phyloP scores from a whole-genome alignment of 805 yeast species.

The Wickerhamiella shivajii region DNA sequence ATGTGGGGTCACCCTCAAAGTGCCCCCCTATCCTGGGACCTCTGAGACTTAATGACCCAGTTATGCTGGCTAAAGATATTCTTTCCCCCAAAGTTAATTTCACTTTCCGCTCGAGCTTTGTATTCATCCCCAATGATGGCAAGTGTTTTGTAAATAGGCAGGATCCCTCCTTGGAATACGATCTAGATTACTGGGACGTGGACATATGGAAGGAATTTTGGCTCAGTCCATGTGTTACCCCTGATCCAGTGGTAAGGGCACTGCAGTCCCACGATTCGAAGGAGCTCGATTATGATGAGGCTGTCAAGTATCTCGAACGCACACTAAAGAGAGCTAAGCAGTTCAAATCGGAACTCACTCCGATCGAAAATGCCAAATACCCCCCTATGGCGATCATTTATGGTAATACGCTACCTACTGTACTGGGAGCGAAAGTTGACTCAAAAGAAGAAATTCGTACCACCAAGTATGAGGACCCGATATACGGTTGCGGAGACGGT shows the following conservation, averaged over 20 bases:
- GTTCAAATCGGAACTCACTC: conserved; percentile 42
- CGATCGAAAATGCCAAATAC: conserved; percentile 33
- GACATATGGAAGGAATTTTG: conserved; percentile 66
- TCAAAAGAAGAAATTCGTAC: conserved; percentile 45
- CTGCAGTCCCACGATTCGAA: conserved; percentile 9
- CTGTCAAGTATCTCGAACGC: conserved; percentile 46
- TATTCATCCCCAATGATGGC: conserved; percentile 65
- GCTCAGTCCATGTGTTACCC: conserved; percentile 55
- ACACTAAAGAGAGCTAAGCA: conserved; percentile 45
- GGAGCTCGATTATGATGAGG: conserved; percentile 30
- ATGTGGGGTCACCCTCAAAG: conserved; percentile 72
- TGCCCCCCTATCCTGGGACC: conserved; percentile 85
- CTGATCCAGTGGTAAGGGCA: conserved; percentile 14
- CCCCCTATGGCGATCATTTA: conserved; percentile 79
- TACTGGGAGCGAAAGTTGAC: conserved; percentile 59
- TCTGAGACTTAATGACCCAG: conserved; percentile 64
- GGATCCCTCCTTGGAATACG: conserved; percentile 16
- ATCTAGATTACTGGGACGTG: conserved; percentile 64
- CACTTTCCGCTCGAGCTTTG: conserved; percentile 73
- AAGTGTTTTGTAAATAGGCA: conserved; percentile 51
- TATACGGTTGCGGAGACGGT: conserved; percentile 88
- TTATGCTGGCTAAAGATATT: conserved; percentile 56
- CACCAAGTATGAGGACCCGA: conserved; percentile 63
- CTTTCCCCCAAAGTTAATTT: conserved; percentile 72
- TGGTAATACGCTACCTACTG: conserved; percentile 73